Evolutionary conservation across 2,329 filamentous ascomycete species (phyloP), one percentile per base, ranked within the genome.

Genomic region (Teratosphaeria gauchensis): DNA sequence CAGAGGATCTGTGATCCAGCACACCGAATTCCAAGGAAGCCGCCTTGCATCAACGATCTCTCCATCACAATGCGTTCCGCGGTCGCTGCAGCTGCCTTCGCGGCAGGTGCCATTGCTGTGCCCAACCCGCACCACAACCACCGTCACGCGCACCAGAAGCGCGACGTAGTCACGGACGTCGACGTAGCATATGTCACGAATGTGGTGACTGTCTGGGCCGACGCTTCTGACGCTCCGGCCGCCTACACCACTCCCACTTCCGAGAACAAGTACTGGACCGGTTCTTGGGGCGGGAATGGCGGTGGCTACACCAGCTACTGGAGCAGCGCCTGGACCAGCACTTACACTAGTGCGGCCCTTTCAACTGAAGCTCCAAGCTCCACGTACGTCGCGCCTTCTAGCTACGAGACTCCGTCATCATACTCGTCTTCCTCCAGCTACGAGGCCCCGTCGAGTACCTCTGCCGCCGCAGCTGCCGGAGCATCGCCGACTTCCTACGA

Each of bases 51-150:
- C 62, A 64, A 59, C 63, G 52, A 21, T 58, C 56, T 51, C 60
- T 64, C 59, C 59, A 65, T 56, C 58, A 66, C 35, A 57, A 63
- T 75, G 73, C 73, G 70, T 63, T 71, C 72, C 54, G 61, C 69
- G 48, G 42, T 74, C 55, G 58, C 70, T 61, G 59, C 70, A 57
- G 72, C 70, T 42, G 71, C 71, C 58, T 67, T 75, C 56, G 72
- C 68, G 58, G 71, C 68, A 57, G 66, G 66, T 58, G 72, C 67
- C 53, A 58, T 74, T 54, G 72, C 73, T 58, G 64, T 69, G 32
- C 73, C 73, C 8, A 62, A 67, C 61, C 53, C 65, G 59, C 60
- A 66, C 51, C 64, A 64, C 53, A 59, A 64, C 42, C 63, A 69
- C 57, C 65, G 64, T 55, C 66, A 65, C 53, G 62, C 69, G 54